A percentile compares a stretch with the other conserved stretches of the same genome.
Evolutionary conservation across 2,329 filamentous ascomycete species (phyloP).

Genomic region (Fusarium keratoplasticum): DNA sequence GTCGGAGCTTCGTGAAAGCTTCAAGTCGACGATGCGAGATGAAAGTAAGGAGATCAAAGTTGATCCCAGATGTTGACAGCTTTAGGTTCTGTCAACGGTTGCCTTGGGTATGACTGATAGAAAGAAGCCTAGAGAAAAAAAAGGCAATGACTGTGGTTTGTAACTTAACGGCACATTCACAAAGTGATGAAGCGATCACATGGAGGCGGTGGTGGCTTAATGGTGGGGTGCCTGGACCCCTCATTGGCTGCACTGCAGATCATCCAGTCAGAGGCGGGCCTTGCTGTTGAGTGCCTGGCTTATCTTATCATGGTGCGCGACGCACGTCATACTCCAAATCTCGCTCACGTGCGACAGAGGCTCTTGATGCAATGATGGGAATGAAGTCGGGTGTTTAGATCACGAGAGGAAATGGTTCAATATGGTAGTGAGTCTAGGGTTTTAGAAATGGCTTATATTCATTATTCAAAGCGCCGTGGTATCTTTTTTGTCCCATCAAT

Average conservation of each 20-base stretch:
- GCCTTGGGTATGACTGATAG: conserved; percentile 27
- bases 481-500: conserved; percentile 15
- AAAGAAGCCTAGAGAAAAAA: conserved; percentile 4
- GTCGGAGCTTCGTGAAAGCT: conserved; percentile 16
- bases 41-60: neutral
- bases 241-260: conserved; percentile 33
- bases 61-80: neutral
- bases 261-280: conserved; percentile 9
- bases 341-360: conserved; percentile 25
- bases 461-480: conserved; percentile 3
- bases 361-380: neutral
- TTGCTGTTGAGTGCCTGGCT: neutral
- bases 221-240: conserved; percentile 30
- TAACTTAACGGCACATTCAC: conserved; percentile 6
- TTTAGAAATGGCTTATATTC: neutral
- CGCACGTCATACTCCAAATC: conserved; percentile 30
- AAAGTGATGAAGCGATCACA: conserved; percentile 46
- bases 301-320: conserved; percentile 30
- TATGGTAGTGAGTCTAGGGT: neutral
- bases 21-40: neutral
- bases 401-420: conserved; percentile 10
- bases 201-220: conserved; percentile 38
- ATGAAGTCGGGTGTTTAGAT: conserved; percentile 18
- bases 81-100: neutral
- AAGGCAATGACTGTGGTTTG: conserved; percentile 3